These are phyloP conservation scores for Fraxinus platypoda DNA, from an alignment of 305 asterid species.

Conservation along the genomic window DNA sequence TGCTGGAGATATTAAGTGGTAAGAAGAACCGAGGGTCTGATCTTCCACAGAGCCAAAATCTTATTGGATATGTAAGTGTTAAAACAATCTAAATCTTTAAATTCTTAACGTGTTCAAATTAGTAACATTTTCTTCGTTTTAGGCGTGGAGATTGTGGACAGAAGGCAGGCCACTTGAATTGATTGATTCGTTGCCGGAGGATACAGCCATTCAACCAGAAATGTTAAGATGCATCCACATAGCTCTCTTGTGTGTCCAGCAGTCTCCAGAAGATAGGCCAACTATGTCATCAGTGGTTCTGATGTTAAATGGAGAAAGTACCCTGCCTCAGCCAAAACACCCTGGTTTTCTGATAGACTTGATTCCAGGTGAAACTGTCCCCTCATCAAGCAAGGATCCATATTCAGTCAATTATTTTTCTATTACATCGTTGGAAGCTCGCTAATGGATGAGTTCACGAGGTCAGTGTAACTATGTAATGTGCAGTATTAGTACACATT, in stretches of 20 bases:
- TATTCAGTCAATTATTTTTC: conserved; percentile 29
- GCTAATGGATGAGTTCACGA: conserved; percentile 13
- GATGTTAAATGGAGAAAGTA: conserved; percentile 40
- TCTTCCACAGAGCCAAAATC: conserved; percentile 26
- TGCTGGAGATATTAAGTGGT: conserved; percentile 43
- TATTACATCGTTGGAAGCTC: conserved; percentile 34
- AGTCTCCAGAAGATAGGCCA: conserved; percentile 43
- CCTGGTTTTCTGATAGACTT: conserved; percentile 40
- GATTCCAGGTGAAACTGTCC: conserved; percentile 21
- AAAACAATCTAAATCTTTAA: not conserved
- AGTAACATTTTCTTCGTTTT: not conserved
- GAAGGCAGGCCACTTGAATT: conserved; percentile 33
- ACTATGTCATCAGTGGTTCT: conserved; percentile 42
- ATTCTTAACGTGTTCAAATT: not conserved
- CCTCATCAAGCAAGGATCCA: conserved; percentile 14
- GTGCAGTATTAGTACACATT: not conserved
- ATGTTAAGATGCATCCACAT: conserved; percentile 34
- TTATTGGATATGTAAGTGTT: conserved; percentile 42
- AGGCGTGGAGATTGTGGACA: conserved; percentile 43
- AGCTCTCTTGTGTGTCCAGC: conserved; percentile 39
- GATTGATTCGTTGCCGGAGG: conserved; percentile 21
- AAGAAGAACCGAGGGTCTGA: conserved; percentile 31
- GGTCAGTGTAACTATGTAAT: not conserved
- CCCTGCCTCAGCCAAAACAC: conserved; percentile 37
- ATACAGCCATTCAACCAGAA: conserved; percentile 18